Base-by-base conservation (phyloP, 768 basidiomycete genomes). In the Lyophyllum decastes region DNA sequence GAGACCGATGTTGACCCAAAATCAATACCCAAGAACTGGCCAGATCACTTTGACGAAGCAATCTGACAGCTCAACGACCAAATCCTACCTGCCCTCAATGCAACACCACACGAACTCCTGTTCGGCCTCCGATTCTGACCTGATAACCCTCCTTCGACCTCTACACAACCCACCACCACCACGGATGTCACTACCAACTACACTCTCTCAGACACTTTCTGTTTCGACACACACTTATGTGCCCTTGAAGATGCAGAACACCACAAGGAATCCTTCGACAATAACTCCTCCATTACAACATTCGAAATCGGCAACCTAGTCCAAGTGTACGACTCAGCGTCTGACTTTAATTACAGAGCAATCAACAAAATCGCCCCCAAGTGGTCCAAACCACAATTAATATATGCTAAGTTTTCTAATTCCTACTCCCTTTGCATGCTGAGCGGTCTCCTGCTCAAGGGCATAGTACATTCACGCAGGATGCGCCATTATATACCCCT, bases 351-450 rank as follows among this genome's bases (percentile, higher is more conserved):
- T 24, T 30, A 54, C n/a, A 30, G 33, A 33, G 1, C 52, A 1
- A 34, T 54, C 12, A 54, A 54, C 14, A 54, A 54, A 46, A 45
- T 54, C 14, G 30, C 41, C 7, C 44, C n/a, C n/a, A n/a, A n/a
- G n/a, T n/a, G n/a, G n/a, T n/a, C n/a, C n/a, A n/a, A n/a, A n/a
- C n/a, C n/a, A 45, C 41, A 21, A 8, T 8, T 54, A 45, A 54
- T 54, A 7, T 45, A 30, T 9, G 52, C 43, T 45, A 54, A 54
- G 52, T 54, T 46, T 46, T 45, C 44, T n/a, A n/a, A n/a, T n/a
- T n/a, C n/a, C n/a, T n/a, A n/a, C n/a, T n/a, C n/a, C n/a, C n/a
- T n/a, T n/a, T n/a, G n/a, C n/a, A n/a, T n/a, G n/a, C n/a, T n/a
- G n/a, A n/a, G n/a, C n/a, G n/a, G n/a, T n/a, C n/a, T n/a, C n/a